Base-by-base conservation (phyloP, 306 rosid genomes). In the Vigna radiata region DNA sequence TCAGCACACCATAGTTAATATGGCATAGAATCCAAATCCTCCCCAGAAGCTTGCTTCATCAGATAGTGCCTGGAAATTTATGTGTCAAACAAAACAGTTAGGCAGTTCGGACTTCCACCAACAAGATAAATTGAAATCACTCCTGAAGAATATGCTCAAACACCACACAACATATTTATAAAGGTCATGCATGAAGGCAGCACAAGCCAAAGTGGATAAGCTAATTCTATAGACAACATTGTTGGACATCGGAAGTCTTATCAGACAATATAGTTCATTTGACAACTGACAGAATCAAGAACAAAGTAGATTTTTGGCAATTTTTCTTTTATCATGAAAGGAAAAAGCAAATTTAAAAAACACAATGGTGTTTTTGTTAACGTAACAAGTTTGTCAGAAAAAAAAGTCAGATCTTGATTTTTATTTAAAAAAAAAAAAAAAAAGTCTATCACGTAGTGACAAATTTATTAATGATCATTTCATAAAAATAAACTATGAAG, bases 21-120 rank as follows among this genome's bases (percentile, higher is more conserved):
- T 36, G 59, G 99, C 92, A 72, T 89, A 88, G 71, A 89, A 88
- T 46, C 97, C 99, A 85, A 92, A 92, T 67, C 97, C 93, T 82
- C 99, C 98, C 97, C 97, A 96, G 72, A 96, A 96, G 81, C 93
- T 87, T 56, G 97, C 96, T 86, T 91, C 98, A 77, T 89, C 92
- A 41, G 85, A 85, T 75, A 86, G 75, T 66, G 79, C 91, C 99
- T 96, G 90, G 89, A 81, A 82, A 70, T 81, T 88, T 52, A 25
- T 25, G 77, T 54, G 31, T 80, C 59, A 76, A 27, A 79, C 73
- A 43, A 84, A 46, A 46, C 61, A 41, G 29, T 79, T 75, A 77
- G 77, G 53, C 29, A 63, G 4, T 65, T 67, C 41, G 21, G 46
- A 84, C 54, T 53, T 31, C 23, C 53, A 66, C 29, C 39, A 65